Conservation (phyloP, 2,329 filamentous ascomycete genomes). For the Bipolaris gigantea region DNA sequence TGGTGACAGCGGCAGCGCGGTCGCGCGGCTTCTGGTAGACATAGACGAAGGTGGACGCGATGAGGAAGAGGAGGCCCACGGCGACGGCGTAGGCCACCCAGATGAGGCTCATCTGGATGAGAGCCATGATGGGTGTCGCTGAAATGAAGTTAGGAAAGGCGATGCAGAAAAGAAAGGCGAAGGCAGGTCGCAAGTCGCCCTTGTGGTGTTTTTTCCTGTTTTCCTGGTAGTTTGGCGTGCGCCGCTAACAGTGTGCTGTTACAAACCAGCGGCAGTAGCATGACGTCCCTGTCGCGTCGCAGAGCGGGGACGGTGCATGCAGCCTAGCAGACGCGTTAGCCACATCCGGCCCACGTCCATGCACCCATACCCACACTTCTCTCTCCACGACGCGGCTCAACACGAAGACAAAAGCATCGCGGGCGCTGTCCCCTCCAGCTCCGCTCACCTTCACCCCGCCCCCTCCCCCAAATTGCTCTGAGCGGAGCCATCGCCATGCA, state of each 20-base stretch:
- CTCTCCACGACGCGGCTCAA: conserved; percentile 26
- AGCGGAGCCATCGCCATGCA: conserved; percentile 65
- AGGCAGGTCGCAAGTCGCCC: too few relatives aligned
- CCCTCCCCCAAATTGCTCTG: conserved; percentile 21
- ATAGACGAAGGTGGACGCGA: conserved; percentile 83
- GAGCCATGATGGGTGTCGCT: conserved; percentile 53
- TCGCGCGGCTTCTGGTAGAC: conserved; percentile 89
- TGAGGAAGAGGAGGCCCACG: conserved; percentile 72
- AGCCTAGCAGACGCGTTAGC: conserved; percentile 10
- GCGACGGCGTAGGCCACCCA: conserved; percentile 92
- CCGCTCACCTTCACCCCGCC: background rate
- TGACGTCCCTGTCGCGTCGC: conserved; percentile 13
- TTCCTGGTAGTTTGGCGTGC: background rate
- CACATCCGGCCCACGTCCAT: conserved; percentile 1
- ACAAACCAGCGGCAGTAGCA: conserved; percentile 4
- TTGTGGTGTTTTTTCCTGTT: background rate
- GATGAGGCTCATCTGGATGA: conserved; percentile 87
- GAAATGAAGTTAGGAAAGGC: too few relatives aligned
- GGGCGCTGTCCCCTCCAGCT: conserved; percentile 5
- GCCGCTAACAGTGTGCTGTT: background rate
- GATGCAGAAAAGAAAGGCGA: too few relatives aligned
- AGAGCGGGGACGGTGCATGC: conserved; percentile 12
- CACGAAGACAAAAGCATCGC: conserved; percentile 14
- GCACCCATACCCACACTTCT: conserved; percentile 1
- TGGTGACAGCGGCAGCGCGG: conserved; percentile 77